A percentile compares a stretch with the other conserved stretches of the same genome.
Conservation (phyloP, 2,329 filamentous ascomycete species). For the Xylariales sp. region DNA sequence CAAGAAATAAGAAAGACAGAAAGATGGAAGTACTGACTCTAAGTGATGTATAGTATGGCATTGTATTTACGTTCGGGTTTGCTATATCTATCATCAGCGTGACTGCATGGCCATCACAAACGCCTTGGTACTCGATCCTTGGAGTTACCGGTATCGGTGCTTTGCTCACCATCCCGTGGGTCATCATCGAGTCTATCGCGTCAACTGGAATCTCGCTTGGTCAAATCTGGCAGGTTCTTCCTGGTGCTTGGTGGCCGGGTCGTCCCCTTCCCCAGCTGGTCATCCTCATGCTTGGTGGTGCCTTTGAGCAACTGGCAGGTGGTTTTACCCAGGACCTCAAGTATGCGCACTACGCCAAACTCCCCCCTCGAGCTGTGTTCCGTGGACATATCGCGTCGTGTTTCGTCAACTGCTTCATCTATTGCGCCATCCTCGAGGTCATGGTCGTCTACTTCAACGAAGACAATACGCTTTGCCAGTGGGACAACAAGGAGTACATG, state of each 20-base stretch:
- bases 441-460: conserved; percentile 22
- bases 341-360: conserved; percentile 27
- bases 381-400: conserved; percentile 16
- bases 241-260: conserved; percentile 19
- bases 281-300: conserved; percentile 21
- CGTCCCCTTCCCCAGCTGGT: conserved; percentile 18
- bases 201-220: conserved; percentile 43
- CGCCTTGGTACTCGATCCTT: conserved; percentile 46
- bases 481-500: conserved; percentile 12
- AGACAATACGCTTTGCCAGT: conserved; percentile 23
- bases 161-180: conserved; percentile 40
- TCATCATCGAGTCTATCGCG: conserved; percentile 43
- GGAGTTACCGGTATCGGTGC: conserved; percentile 40
- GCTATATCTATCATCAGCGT: conserved; percentile 33
- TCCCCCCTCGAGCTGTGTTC: conserved; percentile 28
- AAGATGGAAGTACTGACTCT: background rate
- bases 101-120: conserved; percentile 35
- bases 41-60: conserved; percentile 21
- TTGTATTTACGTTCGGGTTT: conserved; percentile 32
- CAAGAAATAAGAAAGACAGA: background rate
- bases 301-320: conserved; percentile 16
- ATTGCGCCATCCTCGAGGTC: conserved; percentile 31
- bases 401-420: conserved; percentile 28
- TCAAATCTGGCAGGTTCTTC: conserved; percentile 45
- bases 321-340: conserved; percentile 26